Evolutionary conservation across 257 asterid species (phyloP), one percentile per base, ranked within the genome.

Genomic region (Mentha longifolia): DNA sequence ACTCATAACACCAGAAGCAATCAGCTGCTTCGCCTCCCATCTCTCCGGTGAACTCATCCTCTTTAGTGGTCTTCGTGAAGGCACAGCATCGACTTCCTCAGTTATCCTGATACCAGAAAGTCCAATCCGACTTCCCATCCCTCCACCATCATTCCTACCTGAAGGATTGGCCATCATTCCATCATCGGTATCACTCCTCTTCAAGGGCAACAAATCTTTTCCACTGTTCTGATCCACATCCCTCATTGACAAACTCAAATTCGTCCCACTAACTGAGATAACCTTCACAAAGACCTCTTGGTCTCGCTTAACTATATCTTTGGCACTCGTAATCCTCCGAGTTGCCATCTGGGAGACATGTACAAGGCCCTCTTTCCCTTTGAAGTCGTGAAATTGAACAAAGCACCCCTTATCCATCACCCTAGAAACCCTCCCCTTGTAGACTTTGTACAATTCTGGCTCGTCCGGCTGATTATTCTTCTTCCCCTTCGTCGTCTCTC

Each of bases 351-450:
- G 95, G 3, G 97, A 89, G 50, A 94, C 90, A 31, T 94, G 97
- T 15, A 91, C 95, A 56, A 94, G 75, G 9, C 97, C 99, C 86
- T 94, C 98, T 70, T 86, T 91, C 61, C 96, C 98, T 70, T 78
- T 83, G 37, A 84, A 87, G 2, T 80, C 95, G 67, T 77, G 77
- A 60, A 94, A 82, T 82, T 89, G 97, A 61, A 94, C 99, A 74
- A 94, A 94, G 78, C 99, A 91, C 10, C 98, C 97, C n/a, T 89
- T 78, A 19, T 91, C 97, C 96, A 89, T 94, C 76, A 91, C 99
- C 82, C 90, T 84, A 1, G 97, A 86, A 25, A 91, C 90, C 83
- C 95, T 85, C 35, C 97, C 99, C 71, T 94, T 94, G 43, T 89
- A 94, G 33, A 94, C 92, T 46, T 66, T 45, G 70, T 84, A 92